Base-by-base conservation (phyloP, 176 grass and related monocot genomes). In the Eragrostis curvula region DNA sequence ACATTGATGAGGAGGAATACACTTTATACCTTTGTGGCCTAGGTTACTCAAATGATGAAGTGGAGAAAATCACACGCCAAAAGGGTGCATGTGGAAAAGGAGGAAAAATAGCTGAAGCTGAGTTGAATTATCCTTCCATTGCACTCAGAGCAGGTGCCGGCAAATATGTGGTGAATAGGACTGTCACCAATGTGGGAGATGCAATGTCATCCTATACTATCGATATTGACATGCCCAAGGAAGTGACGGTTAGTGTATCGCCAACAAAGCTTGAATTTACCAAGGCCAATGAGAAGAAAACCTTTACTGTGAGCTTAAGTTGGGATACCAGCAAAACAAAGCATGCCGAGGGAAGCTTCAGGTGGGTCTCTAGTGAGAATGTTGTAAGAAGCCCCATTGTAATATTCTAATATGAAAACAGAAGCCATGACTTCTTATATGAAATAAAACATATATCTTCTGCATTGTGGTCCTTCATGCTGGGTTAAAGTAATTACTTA, bases 61-160 rank as follows among this genome's bases (percentile, higher is more conserved):
- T 85, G 46, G 75, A 81, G 40, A 58, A 23, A 20, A 66, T 91
- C 55, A 81, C 81, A 14, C 70, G 59, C 49, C 16, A 30, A 9
- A 80, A 81, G 27, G 45, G 53, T 55, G 41, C 70, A 2, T 91
- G 89, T 5, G 3, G 2, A 27, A 40, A 50, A 21, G 56, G 68
- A 50, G 50, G 23, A 6, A 88, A 85, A 32, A 75, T 85, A 3
- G n/a, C 21, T 0, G 70, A 80, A 40, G 81, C 61, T 28, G 81
- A 88, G 56, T 14, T 91, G 17, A 91, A 91, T 27, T 88, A 88
- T 3, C 89, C 85, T 46, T 87, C 89, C 6, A 48, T 91, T 62
- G 61, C 70, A 12, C 25, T 61, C 3, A 27, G 9, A 0, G 75
- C 59, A 1, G 67, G 9, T 6, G 3, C 6, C 1, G 61, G 47